Evolutionary conservation across 2,329 filamentous ascomycete species (phyloP).

Genomic region (Herpotrichia juniperi): DNA sequence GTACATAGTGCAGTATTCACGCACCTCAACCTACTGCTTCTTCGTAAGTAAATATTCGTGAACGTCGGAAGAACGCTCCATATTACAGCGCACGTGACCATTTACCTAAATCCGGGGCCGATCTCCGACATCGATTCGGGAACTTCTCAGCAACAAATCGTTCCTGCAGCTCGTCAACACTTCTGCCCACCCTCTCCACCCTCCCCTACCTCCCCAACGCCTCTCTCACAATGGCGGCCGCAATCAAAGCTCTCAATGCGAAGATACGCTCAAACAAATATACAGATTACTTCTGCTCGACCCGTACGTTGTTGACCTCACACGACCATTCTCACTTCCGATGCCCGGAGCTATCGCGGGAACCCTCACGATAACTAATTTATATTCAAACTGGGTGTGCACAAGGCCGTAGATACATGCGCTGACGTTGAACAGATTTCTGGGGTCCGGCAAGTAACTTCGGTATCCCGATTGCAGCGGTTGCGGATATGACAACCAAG

Average conservation of each 20-base stretch:
- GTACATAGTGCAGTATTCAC: too few species aligned
- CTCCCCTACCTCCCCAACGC: slow-evolving; percentile 10
- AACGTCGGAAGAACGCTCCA: background rate
- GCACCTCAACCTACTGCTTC: too few species aligned
- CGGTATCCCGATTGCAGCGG: slow-evolving; percentile 60
- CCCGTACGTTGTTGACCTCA: slow-evolving; percentile 50
- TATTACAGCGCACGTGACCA: slow-evolving; percentile 7
- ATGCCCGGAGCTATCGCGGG: slow-evolving; percentile 4
- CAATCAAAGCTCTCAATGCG: slow-evolving; percentile 60
- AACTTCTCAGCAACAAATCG: slow-evolving; percentile 9
- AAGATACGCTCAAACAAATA: slow-evolving; percentile 58
- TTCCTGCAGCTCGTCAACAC: slow-evolving; percentile 2
- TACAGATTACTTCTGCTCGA: slow-evolving; percentile 60
- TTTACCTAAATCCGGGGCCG: slow-evolving; percentile 4
- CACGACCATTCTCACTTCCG: slow-evolving; percentile 11
- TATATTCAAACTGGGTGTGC: background rate
- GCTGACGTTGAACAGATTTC: slow-evolving; percentile 49
- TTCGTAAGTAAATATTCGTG: background rate
- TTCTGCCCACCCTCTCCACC: slow-evolving; percentile 4
- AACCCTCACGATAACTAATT: background rate
- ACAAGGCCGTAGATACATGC: background rate
- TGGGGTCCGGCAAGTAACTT: slow-evolving; percentile 61
- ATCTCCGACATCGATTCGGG: background rate
- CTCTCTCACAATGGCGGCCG: slow-evolving; percentile 54
- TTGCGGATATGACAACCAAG: slow-evolving; percentile 58